These are phyloP conservation scores for Laguncularia racemosa DNA, from an alignment of 345 rosid genomes.

Conservation along the genomic window DNA sequence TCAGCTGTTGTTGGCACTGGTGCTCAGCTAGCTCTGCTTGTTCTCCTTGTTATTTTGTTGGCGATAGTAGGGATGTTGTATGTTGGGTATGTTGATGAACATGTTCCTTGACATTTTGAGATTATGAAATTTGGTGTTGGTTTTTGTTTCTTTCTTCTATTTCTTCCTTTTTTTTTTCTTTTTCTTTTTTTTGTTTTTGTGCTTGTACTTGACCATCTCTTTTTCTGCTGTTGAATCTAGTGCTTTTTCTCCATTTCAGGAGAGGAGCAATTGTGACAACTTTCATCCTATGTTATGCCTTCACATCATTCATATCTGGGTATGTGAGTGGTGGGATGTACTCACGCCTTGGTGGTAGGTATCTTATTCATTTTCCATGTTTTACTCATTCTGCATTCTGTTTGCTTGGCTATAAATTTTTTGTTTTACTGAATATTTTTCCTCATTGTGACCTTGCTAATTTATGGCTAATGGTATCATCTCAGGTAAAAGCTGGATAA, in stretches of 20 bases:
- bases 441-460: background rate
- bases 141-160: background rate
- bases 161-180: background rate
- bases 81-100: slow-evolving; percentile 57
- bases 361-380: slow-evolving; percentile 7
- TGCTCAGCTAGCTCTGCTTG: slow-evolving; percentile 85
- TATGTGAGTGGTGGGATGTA: slow-evolving; percentile 99
- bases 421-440: background rate
- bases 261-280: slow-evolving; percentile 99
- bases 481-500: slow-evolving; percentile 90
- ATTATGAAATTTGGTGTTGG: background rate
- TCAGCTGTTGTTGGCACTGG: slow-evolving; percentile 97
- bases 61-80: slow-evolving; percentile 87
- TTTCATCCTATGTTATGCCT: slow-evolving; percentile 90
- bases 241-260: slow-evolving; percentile 37
- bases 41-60: slow-evolving; percentile 88
- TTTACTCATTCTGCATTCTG: slow-evolving; percentile 3
- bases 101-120: slow-evolving; percentile 2
- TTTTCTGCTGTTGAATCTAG: background rate
- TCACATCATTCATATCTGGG: slow-evolving; percentile 95
- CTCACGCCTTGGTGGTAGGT: slow-evolving; percentile 92
- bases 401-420: slow-evolving; percentile 2
- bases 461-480: background rate
- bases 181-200: background rate
- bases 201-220: background rate